These are phyloP conservation scores for Fusarium sarcochroum DNA, from an alignment of 2,329 filamentous ascomycete genomes.

Conservation along the genomic window DNA sequence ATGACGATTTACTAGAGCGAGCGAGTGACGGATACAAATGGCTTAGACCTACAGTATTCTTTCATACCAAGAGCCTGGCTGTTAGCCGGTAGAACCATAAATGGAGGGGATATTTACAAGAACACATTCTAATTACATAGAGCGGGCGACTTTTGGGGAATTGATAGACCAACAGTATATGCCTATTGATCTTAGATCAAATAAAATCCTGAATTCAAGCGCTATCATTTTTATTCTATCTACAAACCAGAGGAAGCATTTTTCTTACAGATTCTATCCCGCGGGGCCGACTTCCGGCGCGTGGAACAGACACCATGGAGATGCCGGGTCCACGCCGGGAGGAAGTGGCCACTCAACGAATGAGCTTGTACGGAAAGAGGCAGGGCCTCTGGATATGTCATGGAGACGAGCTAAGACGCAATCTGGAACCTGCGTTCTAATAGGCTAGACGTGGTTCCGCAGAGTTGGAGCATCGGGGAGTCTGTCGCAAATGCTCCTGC, in stretches of 20 bases:
- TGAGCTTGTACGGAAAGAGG: conserved; percentile 28
- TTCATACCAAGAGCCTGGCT: conserved; percentile 16
- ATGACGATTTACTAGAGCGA: conserved; percentile 29
- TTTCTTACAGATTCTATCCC: background rate
- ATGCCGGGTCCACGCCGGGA: conserved; percentile 15
- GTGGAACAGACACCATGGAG: conserved; percentile 23
- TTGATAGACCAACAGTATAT: conserved; percentile 1
- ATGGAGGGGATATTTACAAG: conserved; percentile 3
- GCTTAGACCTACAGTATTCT: conserved; percentile 13
- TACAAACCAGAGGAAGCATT: background rate
- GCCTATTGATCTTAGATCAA: background rate
- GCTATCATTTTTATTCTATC: background rate
- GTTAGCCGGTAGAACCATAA: conserved; percentile 9
- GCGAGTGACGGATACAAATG: conserved; percentile 32
- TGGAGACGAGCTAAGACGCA: conserved; percentile 43
- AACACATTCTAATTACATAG: conserved; percentile 31
- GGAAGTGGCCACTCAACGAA: conserved; percentile 22
- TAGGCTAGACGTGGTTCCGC: conserved; percentile 24
- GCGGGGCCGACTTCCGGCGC: conserved; percentile 47
- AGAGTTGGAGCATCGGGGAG: conserved; percentile 23
- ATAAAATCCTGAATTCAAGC: background rate
- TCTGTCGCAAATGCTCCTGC: conserved; percentile 31
- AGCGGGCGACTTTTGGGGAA: conserved; percentile 1
- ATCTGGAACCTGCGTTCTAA: conserved; percentile 26
- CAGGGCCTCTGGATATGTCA: conserved; percentile 21